These are phyloP conservation scores for Barnettozyma hawaiiensis DNA, from an alignment of 1,139 yeast genomes.

Conservation along the genomic window DNA sequence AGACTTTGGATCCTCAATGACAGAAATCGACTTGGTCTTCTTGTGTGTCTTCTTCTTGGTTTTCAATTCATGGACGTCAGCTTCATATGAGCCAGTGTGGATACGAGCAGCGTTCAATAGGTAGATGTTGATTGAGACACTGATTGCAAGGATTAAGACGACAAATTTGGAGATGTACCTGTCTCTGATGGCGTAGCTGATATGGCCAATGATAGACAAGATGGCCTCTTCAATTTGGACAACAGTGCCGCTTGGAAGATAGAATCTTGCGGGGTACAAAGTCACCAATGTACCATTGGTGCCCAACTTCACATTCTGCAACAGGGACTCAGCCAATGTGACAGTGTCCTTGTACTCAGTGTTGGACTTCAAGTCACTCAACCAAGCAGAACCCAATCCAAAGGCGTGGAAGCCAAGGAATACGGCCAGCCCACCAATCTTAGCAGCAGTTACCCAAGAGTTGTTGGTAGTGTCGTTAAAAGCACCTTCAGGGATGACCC, in stretches of 20 bases:
- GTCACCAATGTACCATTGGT: constrained; percentile 22
- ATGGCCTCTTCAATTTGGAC: constrained; percentile 64
- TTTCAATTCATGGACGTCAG: constrained; percentile 19
- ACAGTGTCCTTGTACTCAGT: constrained; percentile 27
- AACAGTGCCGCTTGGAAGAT: constrained; percentile 60
- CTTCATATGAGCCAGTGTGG: constrained; percentile 32
- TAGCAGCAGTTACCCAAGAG: constrained; percentile 51
- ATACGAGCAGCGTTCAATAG: constrained; percentile 71
- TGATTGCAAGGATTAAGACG: constrained; percentile 65
- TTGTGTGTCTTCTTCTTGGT: constrained; percentile 11
- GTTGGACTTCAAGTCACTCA: constrained; percentile 44
- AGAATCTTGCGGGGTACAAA: constrained; percentile 43
- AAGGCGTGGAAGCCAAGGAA: constrained; percentile 71
- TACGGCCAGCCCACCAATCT: constrained; percentile 59
- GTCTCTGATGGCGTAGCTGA: constrained; percentile 76
- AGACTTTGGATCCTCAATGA: constrained; percentile 1
- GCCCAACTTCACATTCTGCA: constrained; percentile 31
- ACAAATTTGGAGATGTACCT: constrained; percentile 74
- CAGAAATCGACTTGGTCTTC: constrained; percentile 7
- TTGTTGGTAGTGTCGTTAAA: constrained; percentile 27
- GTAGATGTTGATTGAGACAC: constrained; percentile 78
- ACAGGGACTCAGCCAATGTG: constrained; percentile 38
- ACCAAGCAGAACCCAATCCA: constrained; percentile 71
- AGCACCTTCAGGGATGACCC: constrained; percentile 30
- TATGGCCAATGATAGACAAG: constrained; percentile 44